A percentile compares a stretch with the other conserved stretches of the same genome.
These are phyloP conservation scores for Nakataea oryzae DNA, from an alignment of 2,329 filamentous ascomycete species.

Conservation along the genomic window DNA sequence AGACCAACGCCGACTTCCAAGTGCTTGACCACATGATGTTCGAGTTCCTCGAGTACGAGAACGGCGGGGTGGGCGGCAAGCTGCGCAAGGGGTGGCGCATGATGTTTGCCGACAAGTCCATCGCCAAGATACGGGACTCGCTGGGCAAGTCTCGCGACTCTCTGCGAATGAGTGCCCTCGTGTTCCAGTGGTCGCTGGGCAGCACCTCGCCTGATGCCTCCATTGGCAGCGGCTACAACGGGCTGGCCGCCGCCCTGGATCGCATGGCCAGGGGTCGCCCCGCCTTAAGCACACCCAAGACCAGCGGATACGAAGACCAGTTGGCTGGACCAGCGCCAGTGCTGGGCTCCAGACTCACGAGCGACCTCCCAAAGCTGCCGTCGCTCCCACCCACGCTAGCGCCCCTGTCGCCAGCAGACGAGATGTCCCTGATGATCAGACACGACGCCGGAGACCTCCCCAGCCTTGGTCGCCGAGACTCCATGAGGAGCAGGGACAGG, in stretches of 20 bases:
- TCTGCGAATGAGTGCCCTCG: conserved; percentile 51
- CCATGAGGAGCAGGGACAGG: background rate
- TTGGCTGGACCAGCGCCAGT: conserved; percentile 1
- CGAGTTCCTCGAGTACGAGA: conserved; percentile 52
- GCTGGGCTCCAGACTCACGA: background rate
- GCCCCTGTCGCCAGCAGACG: conserved; percentile 6
- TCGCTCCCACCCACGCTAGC: conserved; percentile 10
- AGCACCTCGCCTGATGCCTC: conserved; percentile 46
- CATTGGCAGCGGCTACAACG: conserved; percentile 57
- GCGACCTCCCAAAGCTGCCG: conserved; percentile 6
- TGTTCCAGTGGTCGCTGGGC: conserved; percentile 57
- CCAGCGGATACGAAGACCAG: background rate
- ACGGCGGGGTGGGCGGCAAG: conserved; percentile 48
- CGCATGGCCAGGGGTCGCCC: conserved; percentile 25
- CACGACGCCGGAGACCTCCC: conserved; percentile 7
- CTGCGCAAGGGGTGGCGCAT: conserved; percentile 52
- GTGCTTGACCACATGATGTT: conserved; percentile 52
- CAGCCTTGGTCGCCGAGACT: conserved; percentile 2
- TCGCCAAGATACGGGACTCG: conserved; percentile 47
- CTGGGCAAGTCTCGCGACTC: conserved; percentile 49
- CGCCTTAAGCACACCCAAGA: conserved; percentile 15
- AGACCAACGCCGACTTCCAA: conserved; percentile 50
- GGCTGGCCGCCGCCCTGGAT: conserved; percentile 54
- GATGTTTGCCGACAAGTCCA: conserved; percentile 51
- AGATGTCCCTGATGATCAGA: conserved; percentile 5